Percentiles rank a stretch among this genome's conserved stretches.
Evolutionary conservation across 2,329 filamentous ascomycete genomes (phyloP).

Genomic region (Fusarium secorum): DNA sequence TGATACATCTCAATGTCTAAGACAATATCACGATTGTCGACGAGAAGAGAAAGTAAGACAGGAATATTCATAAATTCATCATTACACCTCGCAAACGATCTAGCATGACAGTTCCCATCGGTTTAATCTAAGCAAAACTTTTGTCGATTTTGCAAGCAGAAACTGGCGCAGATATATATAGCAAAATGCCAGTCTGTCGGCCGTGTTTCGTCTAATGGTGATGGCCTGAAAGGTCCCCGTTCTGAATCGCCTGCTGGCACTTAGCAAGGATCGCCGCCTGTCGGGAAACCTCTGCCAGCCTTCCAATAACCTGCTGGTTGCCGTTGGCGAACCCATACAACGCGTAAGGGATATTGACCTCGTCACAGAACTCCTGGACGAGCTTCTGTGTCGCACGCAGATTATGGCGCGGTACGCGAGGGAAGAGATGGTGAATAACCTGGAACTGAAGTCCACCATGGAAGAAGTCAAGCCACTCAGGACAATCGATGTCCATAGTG

Average conservation of each 20-base stretch:
- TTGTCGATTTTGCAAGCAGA: not conserved
- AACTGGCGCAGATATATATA: slow-evolving; percentile 20
- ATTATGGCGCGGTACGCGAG: slow-evolving; percentile 85
- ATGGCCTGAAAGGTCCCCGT: slow-evolving; percentile 39
- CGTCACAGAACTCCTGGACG: slow-evolving; percentile 81
- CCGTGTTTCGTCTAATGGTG: slow-evolving; percentile 18
- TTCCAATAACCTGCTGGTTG: slow-evolving; percentile 80
- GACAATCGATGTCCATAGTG: slow-evolving; percentile 93
- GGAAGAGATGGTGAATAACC: slow-evolving; percentile 86
- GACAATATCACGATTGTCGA: slow-evolving; percentile 11
- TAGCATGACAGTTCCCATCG: not conserved
- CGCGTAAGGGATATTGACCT: slow-evolving; percentile 84
- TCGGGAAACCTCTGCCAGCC: slow-evolving; percentile 78
- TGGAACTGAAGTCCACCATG: slow-evolving; percentile 92
- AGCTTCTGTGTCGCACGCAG: slow-evolving; percentile 77
- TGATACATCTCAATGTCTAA: not conserved
- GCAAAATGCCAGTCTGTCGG: not conserved
- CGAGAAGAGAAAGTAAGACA: not conserved
- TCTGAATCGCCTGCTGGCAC: slow-evolving; percentile 66
- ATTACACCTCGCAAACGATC: slow-evolving; percentile 8
- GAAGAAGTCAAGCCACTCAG: slow-evolving; percentile 86
- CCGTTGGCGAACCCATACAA: slow-evolving; percentile 85
- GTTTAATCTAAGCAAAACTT: slow-evolving; percentile 1
- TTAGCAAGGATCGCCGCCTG: slow-evolving; percentile 81
- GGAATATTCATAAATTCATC: slow-evolving; percentile 4